Conservation (phyloP, 768 basidiomycete genomes). For the Boletus huronensis region DNA sequence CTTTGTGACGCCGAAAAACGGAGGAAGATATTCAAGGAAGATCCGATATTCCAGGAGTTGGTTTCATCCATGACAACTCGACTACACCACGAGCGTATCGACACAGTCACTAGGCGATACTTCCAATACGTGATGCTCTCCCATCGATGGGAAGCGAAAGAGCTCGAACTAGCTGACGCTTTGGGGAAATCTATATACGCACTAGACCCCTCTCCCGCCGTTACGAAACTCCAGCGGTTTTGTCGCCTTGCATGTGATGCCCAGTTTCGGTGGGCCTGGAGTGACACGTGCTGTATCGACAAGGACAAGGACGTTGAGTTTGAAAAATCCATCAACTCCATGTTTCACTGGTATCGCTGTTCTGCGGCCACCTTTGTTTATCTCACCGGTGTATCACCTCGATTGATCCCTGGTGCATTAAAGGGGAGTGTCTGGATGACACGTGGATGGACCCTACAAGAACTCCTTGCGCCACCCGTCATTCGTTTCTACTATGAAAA, state of each 20-base stretch:
- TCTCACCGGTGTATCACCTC: constrained; percentile 13
- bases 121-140: constrained; percentile 22
- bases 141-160: constrained; percentile 19
- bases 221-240: constrained; percentile 15
- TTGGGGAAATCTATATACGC: constrained; percentile 8
- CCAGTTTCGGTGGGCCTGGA: constrained; percentile 21
- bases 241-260: constrained; percentile 11
- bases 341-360: constrained; percentile 21
- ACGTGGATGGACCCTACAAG: constrained; percentile 25
- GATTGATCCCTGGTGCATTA: constrained; percentile 6
- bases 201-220: constrained; percentile 4
- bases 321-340: constrained; percentile 16
- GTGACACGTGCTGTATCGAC: constrained; percentile 25
- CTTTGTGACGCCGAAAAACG: constrained; percentile 18
- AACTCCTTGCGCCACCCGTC: constrained; percentile 20
- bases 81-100: constrained; percentile 3
- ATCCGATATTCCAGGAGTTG: constrained; percentile 11
- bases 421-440: constrained; percentile 17
- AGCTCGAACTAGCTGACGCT: constrained; percentile 12
- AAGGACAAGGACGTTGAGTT: constrained; percentile 18
- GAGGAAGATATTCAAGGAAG: constrained; percentile 8
- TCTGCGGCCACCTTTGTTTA: constrained; percentile 21
- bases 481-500: constrained; percentile 21
- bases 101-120: constrained; percentile 1
- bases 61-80: constrained; percentile 15